Percentiles rank a stretch among this genome's conserved stretches.
Conservation (phyloP, 169 alveolate species). For the Sarcocystis neurona region DNA sequence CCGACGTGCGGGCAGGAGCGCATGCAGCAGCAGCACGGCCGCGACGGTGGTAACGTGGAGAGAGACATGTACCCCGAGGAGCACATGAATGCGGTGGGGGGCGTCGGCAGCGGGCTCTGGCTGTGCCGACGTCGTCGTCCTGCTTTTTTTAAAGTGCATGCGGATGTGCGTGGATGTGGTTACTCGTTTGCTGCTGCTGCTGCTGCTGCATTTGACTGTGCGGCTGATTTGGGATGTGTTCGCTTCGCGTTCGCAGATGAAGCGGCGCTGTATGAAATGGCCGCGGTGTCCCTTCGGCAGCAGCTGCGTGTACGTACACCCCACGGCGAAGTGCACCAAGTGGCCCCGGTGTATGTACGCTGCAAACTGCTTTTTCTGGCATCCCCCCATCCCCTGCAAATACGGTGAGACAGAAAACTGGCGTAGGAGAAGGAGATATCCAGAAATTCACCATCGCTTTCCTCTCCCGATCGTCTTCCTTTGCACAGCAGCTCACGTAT, state of each 20-base stretch:
- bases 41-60: background rate
- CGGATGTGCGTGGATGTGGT: background rate
- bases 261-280: conserved; percentile 73
- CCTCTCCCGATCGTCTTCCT: no score
- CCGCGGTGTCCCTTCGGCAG: conserved; percentile 81
- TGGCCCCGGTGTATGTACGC: conserved; percentile 79
- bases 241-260: conserved; percentile 59
- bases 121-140: no score
- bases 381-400: conserved; percentile 75
- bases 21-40: background rate
- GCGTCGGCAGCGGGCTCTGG: background rate
- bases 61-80: background rate
- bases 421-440: no score
- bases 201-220: background rate
- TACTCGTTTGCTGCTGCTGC: background rate
- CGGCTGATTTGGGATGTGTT: background rate
- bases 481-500: no score
- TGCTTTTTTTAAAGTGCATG: no score
- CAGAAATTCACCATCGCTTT: no score
- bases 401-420: conserved; percentile 57
- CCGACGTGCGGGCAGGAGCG: no score
- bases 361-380: conserved; percentile 73
- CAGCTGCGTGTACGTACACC: conserved; percentile 82
- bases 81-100: background rate
- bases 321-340: conserved; percentile 73